Base-by-base conservation (phyloP, 1,284 basidiomycete genomes). In the Tremellales sp. region DNA sequence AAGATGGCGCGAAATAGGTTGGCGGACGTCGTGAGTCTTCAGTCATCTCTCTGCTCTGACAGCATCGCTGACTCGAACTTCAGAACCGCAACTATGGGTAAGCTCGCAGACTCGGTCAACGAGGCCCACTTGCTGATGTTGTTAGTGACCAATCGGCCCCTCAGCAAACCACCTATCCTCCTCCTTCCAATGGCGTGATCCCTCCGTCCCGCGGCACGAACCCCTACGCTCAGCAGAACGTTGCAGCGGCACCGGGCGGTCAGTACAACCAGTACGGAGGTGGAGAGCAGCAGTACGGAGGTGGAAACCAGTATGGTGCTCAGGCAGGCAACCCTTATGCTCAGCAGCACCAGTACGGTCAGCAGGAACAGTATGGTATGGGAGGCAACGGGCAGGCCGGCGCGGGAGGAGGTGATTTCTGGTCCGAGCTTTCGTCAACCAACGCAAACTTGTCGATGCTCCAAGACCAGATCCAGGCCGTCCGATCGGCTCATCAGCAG, bases 401-500 rank as follows among this genome's bases (percentile, higher is more conserved):
- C n/a, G 59, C 39, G 24, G 51, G 29, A 12, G 62, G 58, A 17
- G 61, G 56, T 13, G 68, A 73, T 52, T 75, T 75, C 46, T 74
- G 72, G 73, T 40, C 53, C 15, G 67, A 74, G 46, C 52, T 70
- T 40, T 64, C 49, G 46, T 29, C 50, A 3, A 65, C 64, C 40
- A 66, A 69, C 43, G 45, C 51, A 12, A 51, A 60, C n/a, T 52
- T 75, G 39, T 57, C 57, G 26, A 57, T 64, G 43, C 57, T 75
- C 52, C 64, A 73, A 60, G 65, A 70, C 59, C 58, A 65, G 54
- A 72, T 73, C 44, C 62, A 68, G 40, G 68, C 67, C 17, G 69
- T 75, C 40, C 50, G 64, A 45, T 51, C 61, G 40, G 72, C 70
- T 23, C 72, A 75, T 51, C 61, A 64, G 49, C 57, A 59, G 43